These are phyloP conservation scores for Ceratocystis cacaofunesta DNA, from an alignment of 2,329 filamentous ascomycete species.

Conservation along the genomic window DNA sequence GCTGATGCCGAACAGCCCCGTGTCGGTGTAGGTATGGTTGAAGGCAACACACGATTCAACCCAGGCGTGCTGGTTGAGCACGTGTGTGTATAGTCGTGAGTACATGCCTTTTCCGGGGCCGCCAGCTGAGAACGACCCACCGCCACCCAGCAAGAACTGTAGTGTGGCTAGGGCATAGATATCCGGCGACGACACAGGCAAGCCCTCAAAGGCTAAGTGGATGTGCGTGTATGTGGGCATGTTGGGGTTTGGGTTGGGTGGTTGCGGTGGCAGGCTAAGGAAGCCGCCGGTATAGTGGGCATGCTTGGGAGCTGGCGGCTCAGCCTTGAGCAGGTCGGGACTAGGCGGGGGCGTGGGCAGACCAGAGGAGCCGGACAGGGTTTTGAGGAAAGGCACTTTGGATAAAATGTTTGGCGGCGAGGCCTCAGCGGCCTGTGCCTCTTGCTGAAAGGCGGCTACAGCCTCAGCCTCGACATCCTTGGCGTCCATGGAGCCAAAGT, in stretches of 20 bases:
- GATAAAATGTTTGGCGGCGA: conserved; percentile 53
- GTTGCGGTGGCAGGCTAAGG: conserved; percentile 66
- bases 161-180: conserved; percentile 94
- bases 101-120: conserved; percentile 99
- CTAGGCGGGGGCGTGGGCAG: conserved; percentile 29
- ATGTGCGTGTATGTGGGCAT: conserved; percentile 78
- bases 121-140: conserved; percentile 90
- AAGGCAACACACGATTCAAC: conserved; percentile 91
- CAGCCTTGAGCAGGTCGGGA: conserved; percentile 24
- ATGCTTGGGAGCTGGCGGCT: conserved; percentile 52
- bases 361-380: conserved; percentile 57
- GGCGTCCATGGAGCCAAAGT: conserved; percentile 77
- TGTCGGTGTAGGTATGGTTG: conserved; percentile 95
- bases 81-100: conserved; percentile 90
- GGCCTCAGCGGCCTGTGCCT: conserved; percentile 41
- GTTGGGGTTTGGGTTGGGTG: conserved; percentile 61
- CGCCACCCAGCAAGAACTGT: conserved; percentile 88
- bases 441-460: conserved; percentile 30
- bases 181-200: conserved; percentile 77
- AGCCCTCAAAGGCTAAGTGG: conserved; percentile 87
- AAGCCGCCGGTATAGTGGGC: conserved; percentile 74
- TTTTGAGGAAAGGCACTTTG: conserved; percentile 81
- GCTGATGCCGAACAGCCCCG: conserved; percentile 85
- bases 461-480: conserved; percentile 21
- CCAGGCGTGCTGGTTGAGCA: conserved; percentile 95